Base-by-base conservation (phyloP, 2,329 filamentous ascomycete genomes). In the Lachnellula hyalina region DNA sequence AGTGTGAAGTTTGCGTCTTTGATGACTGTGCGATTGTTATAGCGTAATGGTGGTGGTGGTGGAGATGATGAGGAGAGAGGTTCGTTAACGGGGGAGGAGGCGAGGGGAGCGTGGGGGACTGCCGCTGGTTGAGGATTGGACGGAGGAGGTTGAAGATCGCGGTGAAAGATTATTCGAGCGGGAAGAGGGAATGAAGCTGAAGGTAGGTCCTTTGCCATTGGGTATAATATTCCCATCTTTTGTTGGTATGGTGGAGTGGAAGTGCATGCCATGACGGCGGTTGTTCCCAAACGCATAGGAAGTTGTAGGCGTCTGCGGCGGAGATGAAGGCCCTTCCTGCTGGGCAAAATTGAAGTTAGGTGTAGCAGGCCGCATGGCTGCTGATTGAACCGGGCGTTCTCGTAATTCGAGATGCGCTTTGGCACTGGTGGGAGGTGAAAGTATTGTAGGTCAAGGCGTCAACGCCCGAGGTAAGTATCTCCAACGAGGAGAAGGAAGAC, bases 291-390 rank as follows among this genome's bases (percentile, higher is more conserved):
- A 52, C 41, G 66, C 64, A 53, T 72, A 71, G 6, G 62, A 57
- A 36, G 70, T 68, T 41, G 73, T 75, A 50, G 76, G 76, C 41
- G 75, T 77, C 49, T 75, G 74, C 41, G 76, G 76, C 59, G 76
- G 76, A 63, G 76, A 78, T 53, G 75, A 73, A 51, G 74, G 75
- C 54, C 73, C 70, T 61, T 69, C 64, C 58, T 70, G 67, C 54
- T 65, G 66, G 59, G 66, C 53, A 52, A 65, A 64, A 40, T 72
- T 71, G 61, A 76, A 69, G 56, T 73, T 72, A 52, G 75, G 74
- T 57, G 74, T 75, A 41, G 72, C 67, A 53, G 73, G 72, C 60
- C 72, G 72, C 65, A 71, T 74, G 55, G 63, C 68, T 58, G 63
- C 63, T 49, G 17, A 54, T 54, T n/a, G 44, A 23, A 19, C 4